phyloP scores from a whole-genome alignment of 352 stramenopile species.

The Achlya hypogyna region DNA sequence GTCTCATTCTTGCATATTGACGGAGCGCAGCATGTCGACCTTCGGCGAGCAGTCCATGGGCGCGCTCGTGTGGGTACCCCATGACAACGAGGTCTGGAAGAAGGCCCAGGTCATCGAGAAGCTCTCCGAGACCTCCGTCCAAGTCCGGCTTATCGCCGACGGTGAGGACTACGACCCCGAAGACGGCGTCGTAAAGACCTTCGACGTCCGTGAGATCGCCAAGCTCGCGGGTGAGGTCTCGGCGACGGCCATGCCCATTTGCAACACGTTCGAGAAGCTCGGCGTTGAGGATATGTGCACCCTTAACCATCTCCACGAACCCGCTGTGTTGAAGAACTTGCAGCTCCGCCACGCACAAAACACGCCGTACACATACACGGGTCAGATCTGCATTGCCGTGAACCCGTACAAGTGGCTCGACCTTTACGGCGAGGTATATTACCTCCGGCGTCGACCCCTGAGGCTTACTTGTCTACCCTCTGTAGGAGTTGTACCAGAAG shows the following conservation, averaged over 20 bases:
- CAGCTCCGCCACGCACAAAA: conserved; percentile 67
- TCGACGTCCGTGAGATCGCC: conserved; percentile 58
- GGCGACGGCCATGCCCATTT: conserved; percentile 71
- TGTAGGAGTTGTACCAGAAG: conserved; percentile 59
- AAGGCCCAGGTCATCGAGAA: conserved; percentile 29
- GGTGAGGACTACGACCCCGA: conserved; percentile 45
- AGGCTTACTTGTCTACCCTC: conserved; percentile 58
- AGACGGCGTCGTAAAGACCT: conserved; percentile 45
- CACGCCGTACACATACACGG: conserved; percentile 94
- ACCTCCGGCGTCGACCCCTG: conserved; percentile 76
- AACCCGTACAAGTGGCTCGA: conserved; percentile 93
- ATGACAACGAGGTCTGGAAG: conserved; percentile 69
- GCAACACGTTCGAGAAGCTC: conserved; percentile 55
- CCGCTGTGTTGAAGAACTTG: conserved; percentile 89
- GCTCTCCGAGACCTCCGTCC: conserved; percentile 10
- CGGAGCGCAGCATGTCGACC: not conserved
- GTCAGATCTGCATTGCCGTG: conserved; percentile 94
- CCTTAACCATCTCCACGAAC: conserved; percentile 82
- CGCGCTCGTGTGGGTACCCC: conserved; percentile 73
- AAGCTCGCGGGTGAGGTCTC: conserved; percentile 62
- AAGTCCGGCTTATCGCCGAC: conserved; percentile 56
- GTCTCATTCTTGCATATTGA: not conserved
- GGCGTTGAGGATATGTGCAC: conserved; percentile 80
- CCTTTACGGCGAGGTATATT: conserved; percentile 40
- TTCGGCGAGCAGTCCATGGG: conserved; percentile 22